Conservation (phyloP, 225 moss, liverwort and hornwort species). For the Physcomitrellopsis africana region DNA sequence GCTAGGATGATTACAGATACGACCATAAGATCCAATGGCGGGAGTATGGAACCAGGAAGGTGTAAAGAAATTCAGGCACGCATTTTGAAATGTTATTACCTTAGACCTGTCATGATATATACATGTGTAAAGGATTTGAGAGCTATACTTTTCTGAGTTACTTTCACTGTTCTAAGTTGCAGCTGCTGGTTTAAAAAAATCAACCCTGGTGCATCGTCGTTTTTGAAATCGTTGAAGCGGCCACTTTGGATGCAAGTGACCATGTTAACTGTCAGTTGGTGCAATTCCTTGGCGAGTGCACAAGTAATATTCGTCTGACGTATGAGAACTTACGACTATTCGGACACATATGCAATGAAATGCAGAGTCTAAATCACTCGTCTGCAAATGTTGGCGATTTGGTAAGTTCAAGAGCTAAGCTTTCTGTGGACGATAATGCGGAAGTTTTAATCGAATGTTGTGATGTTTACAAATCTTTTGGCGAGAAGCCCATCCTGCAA, state of each 20-base stretch:
- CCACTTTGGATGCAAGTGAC: background rate
- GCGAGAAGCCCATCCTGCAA: constrained; percentile 68
- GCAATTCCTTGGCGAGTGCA: background rate
- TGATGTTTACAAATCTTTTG: constrained; percentile 84
- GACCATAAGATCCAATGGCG: constrained; percentile 24
- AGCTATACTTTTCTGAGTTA: background rate
- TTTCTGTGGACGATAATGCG: constrained; percentile 48
- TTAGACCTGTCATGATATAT: background rate
- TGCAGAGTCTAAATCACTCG: constrained; percentile 34
- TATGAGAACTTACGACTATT: background rate
- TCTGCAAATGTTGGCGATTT: constrained; percentile 34
- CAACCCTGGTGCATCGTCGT: background rate
- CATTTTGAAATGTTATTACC: background rate
- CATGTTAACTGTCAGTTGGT: background rate
- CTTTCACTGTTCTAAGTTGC: background rate
- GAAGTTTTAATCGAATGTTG: constrained; percentile 81
- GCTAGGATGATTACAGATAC: constrained; percentile 41
- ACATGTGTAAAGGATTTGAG: background rate
- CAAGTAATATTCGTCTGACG: background rate
- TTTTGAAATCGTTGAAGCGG: background rate
- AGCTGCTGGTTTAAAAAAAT: background rate
- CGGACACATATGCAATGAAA: constrained; percentile 15
- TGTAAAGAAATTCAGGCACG: constrained; percentile 41
- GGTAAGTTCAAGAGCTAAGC: constrained; percentile 41
- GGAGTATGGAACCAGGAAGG: constrained; percentile 31